Base-by-base conservation (phyloP, 2,329 filamentous ascomycete genomes). In the Trichoderma brevicompactum region DNA sequence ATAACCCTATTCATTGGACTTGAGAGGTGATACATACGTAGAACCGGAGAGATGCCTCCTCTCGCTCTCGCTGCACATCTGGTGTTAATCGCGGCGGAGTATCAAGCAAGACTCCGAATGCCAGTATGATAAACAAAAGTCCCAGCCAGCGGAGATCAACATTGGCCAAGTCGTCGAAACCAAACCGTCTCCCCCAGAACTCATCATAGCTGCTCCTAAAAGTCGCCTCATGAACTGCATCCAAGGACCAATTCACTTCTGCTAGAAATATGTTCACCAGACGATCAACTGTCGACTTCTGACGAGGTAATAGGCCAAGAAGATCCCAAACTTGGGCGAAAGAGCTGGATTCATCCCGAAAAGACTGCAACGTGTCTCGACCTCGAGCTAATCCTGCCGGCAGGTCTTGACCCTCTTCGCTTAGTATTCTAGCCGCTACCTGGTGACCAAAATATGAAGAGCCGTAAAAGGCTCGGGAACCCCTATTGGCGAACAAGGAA, bases 221-320 rank as follows among this genome's bases (percentile, higher is more conserved):
- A 4, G 46, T 52, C 23, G 23, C 44, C 15, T 62, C 46, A 23
- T 62, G 58, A 36, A 62, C 58, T 0, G 58, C 48, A 62, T 62
- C 58, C 58, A 62, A 52, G 17, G 58, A 62, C 58, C 58, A 52
- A 46, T 52, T 62, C 48, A 62, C 58, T n/a, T 62, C 58, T 0
- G 44, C 19, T 23, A 52, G 23, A 1, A 62, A 62, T 2, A 62
- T 62, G n/a, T 62, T 44, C 23, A 62, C 58, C 38, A 62, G 23
- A 19, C 58, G 58, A 8, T 52, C 48, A n/a, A 52, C 46, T 9
- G 48, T 52, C 7, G 58, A 62, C 28, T 62, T 62, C 3, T 62
- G 48, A 5, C 58, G 58, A 9, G 48, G 58, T 6, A 62, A 34
- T 7, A 62, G 48, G 7, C 58, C 58, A 34, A 62, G 38, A 5